Evolutionary conservation across 768 basidiomycete genomes (phyloP), one percentile per base, ranked within the genome.

Genomic region (Mycena albidolilacea): DNA sequence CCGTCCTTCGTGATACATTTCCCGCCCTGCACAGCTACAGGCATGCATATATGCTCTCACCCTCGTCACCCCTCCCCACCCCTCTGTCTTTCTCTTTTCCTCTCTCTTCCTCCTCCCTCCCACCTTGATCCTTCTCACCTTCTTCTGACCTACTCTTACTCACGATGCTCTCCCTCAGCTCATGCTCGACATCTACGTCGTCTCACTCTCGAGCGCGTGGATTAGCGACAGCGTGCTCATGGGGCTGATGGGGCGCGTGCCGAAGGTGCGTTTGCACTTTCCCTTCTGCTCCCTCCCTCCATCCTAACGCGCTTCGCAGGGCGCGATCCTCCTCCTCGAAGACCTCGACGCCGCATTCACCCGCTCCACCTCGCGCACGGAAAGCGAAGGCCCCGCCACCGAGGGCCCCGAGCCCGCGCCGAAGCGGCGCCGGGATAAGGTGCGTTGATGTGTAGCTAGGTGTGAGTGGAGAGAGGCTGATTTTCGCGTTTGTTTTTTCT

Each of bases 291-390:
- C 17, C 48, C 39, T 63, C 2, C 39, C 23, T 52, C 35, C 21
- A 48, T 23, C 15, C 38, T 39, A 57, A 37, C 30, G 37, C 10
- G 7, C 37, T 19, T 35, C 8, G 4, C 41, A 75, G 75, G 75
- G 90, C 93, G 43, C 90, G 92, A 94, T 97, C 55, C 90, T 97
- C 67, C 87, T 97, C 12, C 88, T 97, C 23, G 96, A 97, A 80
- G 96, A 97, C 80, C 90, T 97, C 57, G 95, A 96, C 77, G 95
- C 95, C 0, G 95, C 95, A 0, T 96, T 96, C 79, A 93, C 93
- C 17, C 88, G 95, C 62, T 94, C 92, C 74, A 89, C 90, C 4
- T 86, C 87, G 19, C 90, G 95, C 60, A 76, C 80, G 71, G 86
- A 85, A 39, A 71, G 67, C 30, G 77, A 84, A 11, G 80, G 76